Base-by-base conservation (phyloP, 148 eudicot species). In the Nyssa sinensis region DNA sequence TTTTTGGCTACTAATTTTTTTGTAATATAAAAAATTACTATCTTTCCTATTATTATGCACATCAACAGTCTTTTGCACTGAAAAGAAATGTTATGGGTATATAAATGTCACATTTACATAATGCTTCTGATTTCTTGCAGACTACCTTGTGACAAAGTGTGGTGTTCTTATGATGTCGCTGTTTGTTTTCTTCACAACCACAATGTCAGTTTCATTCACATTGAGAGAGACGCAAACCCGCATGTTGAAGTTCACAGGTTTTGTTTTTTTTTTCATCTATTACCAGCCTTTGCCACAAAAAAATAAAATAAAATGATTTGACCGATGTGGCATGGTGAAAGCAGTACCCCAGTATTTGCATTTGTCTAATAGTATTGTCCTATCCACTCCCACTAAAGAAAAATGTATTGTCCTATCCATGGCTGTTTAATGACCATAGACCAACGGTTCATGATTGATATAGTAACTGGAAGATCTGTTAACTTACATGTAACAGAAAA, bases 91-190 rank as follows among this genome's bases (percentile, higher is more conserved):
- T n/a, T 24, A 35, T 10, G 1, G 32, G 55, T 5, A 49, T 49
- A n/a, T 7, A n/a, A 37, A 59, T 49, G 29, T 30, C 8, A 17
- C 11, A 21, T 14, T 32, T 33, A 63, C 57, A 17, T 28, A 29
- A 62, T n/a, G 69, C 2, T 66, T 55, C 62, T 53, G n/a, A 64
- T 75, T 55, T 68, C 66, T 9, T 85, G 88, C 98, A 96, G 99
- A 96, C 69, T 96, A 96, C 75, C 90, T 96, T 81, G 99, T 91
- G 47, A 88, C 90, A 47, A 96, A 96, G 75, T 96, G 99, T 82
- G 99, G 98, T 25, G 99, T 96, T 74, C 91, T 96, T 70, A 89
- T 96, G 94, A 96, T 96, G 99, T 93, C 99, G 39, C 94, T 96
- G 65, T 96, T 96, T 84, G 98, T 96, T 79, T 96, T 96, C 93